Evolutionary conservation across 2,329 filamentous ascomycete species (phyloP).

Genomic region (Periconia sp.): DNA sequence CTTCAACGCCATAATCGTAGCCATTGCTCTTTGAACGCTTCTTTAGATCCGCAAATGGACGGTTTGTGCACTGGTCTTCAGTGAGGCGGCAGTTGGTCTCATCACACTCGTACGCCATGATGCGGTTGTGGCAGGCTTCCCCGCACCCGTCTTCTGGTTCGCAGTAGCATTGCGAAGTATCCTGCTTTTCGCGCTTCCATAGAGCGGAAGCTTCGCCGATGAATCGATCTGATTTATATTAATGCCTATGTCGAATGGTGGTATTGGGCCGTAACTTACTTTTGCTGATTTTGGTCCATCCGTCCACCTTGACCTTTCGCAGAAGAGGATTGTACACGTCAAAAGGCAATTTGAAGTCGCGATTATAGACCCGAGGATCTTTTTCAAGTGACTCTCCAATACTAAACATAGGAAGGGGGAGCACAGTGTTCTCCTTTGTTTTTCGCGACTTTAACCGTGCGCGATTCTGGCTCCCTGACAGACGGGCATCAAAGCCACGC

Average conservation of each 20-base stretch:
- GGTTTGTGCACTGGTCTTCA: constrained; percentile 75
- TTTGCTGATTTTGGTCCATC: constrained; percentile 89
- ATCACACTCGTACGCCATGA: constrained; percentile 98
- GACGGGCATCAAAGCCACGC: constrained; percentile 43
- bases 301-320: constrained; percentile 84
- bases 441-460: constrained; percentile 33
- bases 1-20: constrained; percentile 91
- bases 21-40: constrained; percentile 71
- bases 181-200: constrained; percentile 79
- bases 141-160: constrained; percentile 72
- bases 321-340: constrained; percentile 87
- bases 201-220: constrained; percentile 78
- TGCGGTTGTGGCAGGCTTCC: constrained; percentile 88
- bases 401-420: constrained; percentile 79
- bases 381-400: constrained; percentile 70
- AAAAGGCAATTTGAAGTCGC: constrained; percentile 86
- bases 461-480: constrained; percentile 51
- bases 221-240: constrained; percentile 70
- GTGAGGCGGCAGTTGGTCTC: constrained; percentile 82
- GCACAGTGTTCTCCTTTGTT: constrained; percentile 54
- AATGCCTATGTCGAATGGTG: constrained; percentile 11
- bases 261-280: constrained; percentile 59
- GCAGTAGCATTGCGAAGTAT: constrained; percentile 66
- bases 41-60: constrained; percentile 79
- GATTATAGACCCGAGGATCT: constrained; percentile 49